Conservation (phyloP, 1,284 basidiomycete species). For the Blastosporella zonata region DNA sequence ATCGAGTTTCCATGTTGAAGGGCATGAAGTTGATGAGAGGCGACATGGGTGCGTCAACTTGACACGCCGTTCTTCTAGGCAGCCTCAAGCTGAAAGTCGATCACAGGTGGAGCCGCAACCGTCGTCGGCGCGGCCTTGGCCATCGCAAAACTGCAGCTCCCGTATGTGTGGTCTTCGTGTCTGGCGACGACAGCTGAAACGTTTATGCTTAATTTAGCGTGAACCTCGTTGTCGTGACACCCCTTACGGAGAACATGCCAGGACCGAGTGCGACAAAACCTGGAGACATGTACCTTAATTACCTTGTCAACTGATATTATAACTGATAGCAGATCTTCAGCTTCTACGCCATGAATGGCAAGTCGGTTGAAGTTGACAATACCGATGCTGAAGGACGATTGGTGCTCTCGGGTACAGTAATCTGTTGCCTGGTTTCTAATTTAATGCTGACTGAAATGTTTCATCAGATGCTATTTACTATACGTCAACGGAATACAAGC, state of each 20-base stretch:
- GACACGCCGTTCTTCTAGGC: not conserved
- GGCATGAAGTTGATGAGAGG: slow-evolving; percentile 80
- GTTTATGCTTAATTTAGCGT: slow-evolving; percentile 42
- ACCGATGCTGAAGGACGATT: slow-evolving; percentile 88
- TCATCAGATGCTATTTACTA: slow-evolving; percentile 81
- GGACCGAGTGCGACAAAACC: slow-evolving; percentile 86
- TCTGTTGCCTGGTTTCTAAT: not conserved
- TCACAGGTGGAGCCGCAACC: slow-evolving; percentile 71
- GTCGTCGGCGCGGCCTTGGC: slow-evolving; percentile 73
- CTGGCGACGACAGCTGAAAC: not conserved
- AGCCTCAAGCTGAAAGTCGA: not conserved
- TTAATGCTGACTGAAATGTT: not conserved
- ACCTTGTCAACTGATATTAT: slow-evolving; percentile 2
- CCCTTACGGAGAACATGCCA: slow-evolving; percentile 87
- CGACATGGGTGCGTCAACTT: slow-evolving; percentile 65
- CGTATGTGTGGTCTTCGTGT: slow-evolving; percentile 40
- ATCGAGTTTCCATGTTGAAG: slow-evolving; percentile 29
- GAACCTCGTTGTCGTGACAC: slow-evolving; percentile 72
- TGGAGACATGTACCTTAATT: slow-evolving; percentile 64
- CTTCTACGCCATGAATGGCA: slow-evolving; percentile 86
- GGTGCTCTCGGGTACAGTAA: slow-evolving; percentile 60
- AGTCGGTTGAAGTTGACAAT: slow-evolving; percentile 86
- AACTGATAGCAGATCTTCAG: slow-evolving; percentile 34
- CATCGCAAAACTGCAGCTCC: slow-evolving; percentile 78
- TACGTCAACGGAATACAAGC: slow-evolving; percentile 74